phyloP scores from a whole-genome alignment of 2,329 filamentous ascomycete genomes.

The Aspergillus quadricinctus region DNA sequence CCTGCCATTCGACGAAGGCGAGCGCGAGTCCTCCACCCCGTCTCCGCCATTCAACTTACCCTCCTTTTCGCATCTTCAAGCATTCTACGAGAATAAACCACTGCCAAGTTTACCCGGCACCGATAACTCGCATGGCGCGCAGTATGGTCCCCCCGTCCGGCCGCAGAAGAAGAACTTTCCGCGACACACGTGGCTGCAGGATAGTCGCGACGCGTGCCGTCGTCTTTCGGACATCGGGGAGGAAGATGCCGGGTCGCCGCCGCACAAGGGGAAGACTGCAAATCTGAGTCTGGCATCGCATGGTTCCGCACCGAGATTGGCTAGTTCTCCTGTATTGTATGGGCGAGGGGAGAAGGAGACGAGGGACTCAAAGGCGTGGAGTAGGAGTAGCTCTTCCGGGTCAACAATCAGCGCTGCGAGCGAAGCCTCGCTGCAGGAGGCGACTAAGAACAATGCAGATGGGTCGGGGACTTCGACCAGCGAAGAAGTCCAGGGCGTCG shows the following conservation, averaged over 20 bases:
- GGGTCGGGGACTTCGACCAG: conserved; percentile 2
- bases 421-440: conserved; percentile 16
- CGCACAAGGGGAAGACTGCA: conserved; percentile 13
- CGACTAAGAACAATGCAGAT: conserved; percentile 5
- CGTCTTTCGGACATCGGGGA: conserved; percentile 45
- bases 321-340: conserved; percentile 22
- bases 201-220: conserved; percentile 36
- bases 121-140: conserved; percentile 1
- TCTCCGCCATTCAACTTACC: conserved; percentile 50
- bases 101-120: conserved; percentile 6
- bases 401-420: conserved; percentile 35
- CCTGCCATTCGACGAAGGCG: conserved; percentile 66
- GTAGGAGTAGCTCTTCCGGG: conserved; percentile 35
- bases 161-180: conserved; percentile 28
- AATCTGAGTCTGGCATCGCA: conserved; percentile 7
- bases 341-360: conserved; percentile 52
- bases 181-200: conserved; percentile 32
- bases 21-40: conserved; percentile 44
- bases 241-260: conserved; percentile 33
- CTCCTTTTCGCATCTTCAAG: conserved; percentile 41
- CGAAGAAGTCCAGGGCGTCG: conserved; percentile 23
- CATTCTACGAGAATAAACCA: conserved; percentile 26
- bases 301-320: conserved; percentile 6
- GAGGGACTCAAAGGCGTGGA: conserved; percentile 43
- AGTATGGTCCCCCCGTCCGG: conserved; percentile 2